A percentile compares a stretch with the other conserved stretches of the same genome.
These are phyloP conservation scores for Solanum medicagineum DNA, from an alignment of 257 asterid genomes.

Conservation along the genomic window DNA sequence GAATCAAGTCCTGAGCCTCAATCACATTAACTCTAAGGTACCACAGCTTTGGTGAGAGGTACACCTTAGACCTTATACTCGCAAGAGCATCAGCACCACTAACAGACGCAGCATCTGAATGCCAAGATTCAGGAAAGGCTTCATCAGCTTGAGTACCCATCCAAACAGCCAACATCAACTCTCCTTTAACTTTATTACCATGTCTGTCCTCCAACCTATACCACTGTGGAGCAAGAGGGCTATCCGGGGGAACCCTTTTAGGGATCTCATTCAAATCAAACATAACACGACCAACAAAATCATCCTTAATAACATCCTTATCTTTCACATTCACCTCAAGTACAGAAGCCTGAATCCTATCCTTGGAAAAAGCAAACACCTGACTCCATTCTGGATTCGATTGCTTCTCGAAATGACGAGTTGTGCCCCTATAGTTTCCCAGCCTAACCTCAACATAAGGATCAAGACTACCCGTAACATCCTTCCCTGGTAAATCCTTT, in stretches of 20 bases:
- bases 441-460: conserved; percentile 18
- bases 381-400: conserved; percentile 12
- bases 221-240: conserved; percentile 21
- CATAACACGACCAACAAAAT: background rate
- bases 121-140: conserved; percentile 15
- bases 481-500: background rate
- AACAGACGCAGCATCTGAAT: conserved; percentile 7
- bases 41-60: conserved; percentile 12
- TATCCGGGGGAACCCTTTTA: conserved; percentile 11
- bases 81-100: background rate
- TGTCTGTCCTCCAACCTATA: conserved; percentile 7
- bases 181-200: conserved; percentile 2
- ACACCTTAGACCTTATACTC: conserved; percentile 7
- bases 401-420: conserved; percentile 6
- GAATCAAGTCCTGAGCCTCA: conserved; percentile 14
- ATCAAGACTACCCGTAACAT: conserved; percentile 7
- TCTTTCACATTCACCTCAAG: conserved; percentile 10
- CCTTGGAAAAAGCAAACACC: conserved; percentile 14
- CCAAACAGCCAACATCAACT: conserved; percentile 19
- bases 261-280: conserved; percentile 16
- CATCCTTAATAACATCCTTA: conserved; percentile 12
- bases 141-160: conserved; percentile 20
- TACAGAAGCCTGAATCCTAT: conserved; percentile 3
- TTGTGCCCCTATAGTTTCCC: conserved; percentile 13
- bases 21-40: conserved; percentile 12